These are phyloP conservation scores for Elongisporangium anandrum DNA, from an alignment of 352 stramenopile species.

Conservation along the genomic window DNA sequence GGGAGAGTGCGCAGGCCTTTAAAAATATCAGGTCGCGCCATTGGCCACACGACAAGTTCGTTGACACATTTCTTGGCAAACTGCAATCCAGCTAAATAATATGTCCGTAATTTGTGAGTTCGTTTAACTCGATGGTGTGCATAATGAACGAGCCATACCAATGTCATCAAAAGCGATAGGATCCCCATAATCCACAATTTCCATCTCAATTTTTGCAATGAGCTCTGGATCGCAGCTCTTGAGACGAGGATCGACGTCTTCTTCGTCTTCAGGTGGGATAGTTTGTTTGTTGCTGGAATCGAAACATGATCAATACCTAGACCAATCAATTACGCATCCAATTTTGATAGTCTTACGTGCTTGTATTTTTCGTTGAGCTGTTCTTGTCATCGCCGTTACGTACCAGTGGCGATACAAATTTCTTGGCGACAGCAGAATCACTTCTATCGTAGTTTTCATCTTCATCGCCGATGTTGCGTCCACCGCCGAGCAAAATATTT, in stretches of 20 bases:
- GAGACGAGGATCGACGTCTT: constrained; percentile 93
- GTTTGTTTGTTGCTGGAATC: constrained; percentile 14
- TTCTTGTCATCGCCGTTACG: constrained; percentile 22
- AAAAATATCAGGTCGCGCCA: constrained; percentile 97
- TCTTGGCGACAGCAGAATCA: constrained; percentile 50
- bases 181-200: constrained; percentile 95
- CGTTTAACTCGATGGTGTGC: too few species aligned
- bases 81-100: constrained; percentile 90
- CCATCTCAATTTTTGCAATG: constrained; percentile 95
- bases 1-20: constrained; percentile 92
- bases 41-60: constrained; percentile 98
- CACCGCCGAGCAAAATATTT: constrained; percentile 52
- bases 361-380: constrained; percentile 3
- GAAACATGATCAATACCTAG: not conserved
- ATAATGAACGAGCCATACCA: constrained; percentile 33
- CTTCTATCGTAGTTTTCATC: constrained; percentile 13
- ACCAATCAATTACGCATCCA: not conserved
- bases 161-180: constrained; percentile 97
- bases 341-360: constrained; percentile 8
- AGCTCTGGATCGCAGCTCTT: constrained; percentile 94
- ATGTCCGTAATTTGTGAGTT: not conserved
- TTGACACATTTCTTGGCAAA: constrained; percentile 98
- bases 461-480: constrained; percentile 17
- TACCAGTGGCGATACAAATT: constrained; percentile 65
- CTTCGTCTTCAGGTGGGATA: constrained; percentile 24